These are phyloP conservation scores for Cryomyces minteri DNA, from an alignment of 495 filamentous ascomycete genomes.

Conservation along the genomic window DNA sequence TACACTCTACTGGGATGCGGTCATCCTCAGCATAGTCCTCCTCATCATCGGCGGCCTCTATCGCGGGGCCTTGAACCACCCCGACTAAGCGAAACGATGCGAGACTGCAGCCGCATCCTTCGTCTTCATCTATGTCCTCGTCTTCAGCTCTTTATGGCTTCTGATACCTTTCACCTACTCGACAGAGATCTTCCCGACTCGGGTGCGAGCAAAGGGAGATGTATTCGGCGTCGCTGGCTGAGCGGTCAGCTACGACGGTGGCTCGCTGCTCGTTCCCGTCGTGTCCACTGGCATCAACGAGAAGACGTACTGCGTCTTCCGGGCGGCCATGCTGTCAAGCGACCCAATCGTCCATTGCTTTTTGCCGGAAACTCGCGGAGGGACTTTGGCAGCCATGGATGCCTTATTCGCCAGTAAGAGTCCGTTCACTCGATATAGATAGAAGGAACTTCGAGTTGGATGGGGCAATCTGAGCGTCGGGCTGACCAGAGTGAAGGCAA, in stretches of 20 bases:
- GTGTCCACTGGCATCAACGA: background rate
- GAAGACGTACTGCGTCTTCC: constrained; percentile 1
- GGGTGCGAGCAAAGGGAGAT: constrained; percentile 3
- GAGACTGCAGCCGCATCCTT: background rate
- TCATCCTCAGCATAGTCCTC: background rate
- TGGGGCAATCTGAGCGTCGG: too few relatives aligned
- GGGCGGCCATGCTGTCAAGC: background rate
- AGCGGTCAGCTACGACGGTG: constrained; percentile 3
- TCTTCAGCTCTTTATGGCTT: constrained; percentile 1
- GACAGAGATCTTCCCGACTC: constrained; percentile 5
- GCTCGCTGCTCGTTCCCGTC: constrained; percentile 1
- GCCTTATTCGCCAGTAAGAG: background rate
- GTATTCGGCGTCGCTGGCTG: constrained; percentile 1
- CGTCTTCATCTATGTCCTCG: background rate
- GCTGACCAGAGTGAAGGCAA: too few relatives aligned
- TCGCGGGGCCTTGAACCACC: constrained; percentile 1
- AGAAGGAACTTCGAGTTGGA: background rate
- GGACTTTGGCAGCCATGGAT: constrained; percentile 1
- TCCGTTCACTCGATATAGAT: background rate
- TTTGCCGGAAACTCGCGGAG: background rate
- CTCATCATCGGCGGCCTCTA: constrained; percentile 1
- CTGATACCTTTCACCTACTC: constrained; percentile 2
- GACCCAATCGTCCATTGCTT: constrained; percentile 4
- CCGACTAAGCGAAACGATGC: background rate
- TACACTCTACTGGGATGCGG: background rate